Evolutionary conservation across 345 rosid genomes (phyloP), one percentile per base, ranked within the genome.

Genomic region (Camelina hispida): DNA sequence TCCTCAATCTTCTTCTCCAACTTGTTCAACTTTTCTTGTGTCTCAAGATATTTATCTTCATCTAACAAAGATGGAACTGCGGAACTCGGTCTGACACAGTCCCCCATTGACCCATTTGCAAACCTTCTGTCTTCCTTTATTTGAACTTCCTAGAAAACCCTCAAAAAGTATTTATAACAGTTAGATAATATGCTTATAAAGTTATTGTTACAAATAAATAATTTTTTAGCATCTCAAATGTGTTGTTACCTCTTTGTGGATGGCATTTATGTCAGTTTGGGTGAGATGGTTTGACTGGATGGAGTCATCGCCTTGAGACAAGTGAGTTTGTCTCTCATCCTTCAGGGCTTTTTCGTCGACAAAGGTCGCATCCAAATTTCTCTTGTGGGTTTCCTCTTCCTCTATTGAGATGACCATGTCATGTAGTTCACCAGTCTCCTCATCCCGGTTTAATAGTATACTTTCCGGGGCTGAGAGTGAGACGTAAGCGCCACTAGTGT

Each of bases 401-500:
- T 23, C 58, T 6, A 7, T 54, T 14, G 14, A 25, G 17, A 35
- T 25, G 59, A 25, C 35, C 59, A 14, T 25, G 35, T 54, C 35
- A 54, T 13, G 18, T 9, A 28, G 60, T 7, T 55, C 37, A 14
- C 37, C 37, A 28, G 17, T 53, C 37, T 55, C 18, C 18, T 14
- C 37, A 5, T 25, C 60, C 37, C 5, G 6, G 37, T 54, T 54
- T 54, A 25, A 54, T 25, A 12, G 32, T 53, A 53, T 53, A 53
- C n/a, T 47, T 47, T n/a, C 52, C 7, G 53, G 25, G 25, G 25
- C 0, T 50, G 55, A 9, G 14, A 6, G 0, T 50, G 55, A 9
- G 14, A 6, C 54, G 9, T 18, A 18, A 61, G 86, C 82, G 38
- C 86, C 84, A 56, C 59, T 82, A 38, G 78, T 67, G 52, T 91